Evolutionary conservation across 108 stramenopile species (phyloP).

Genomic region (Aurantiochytrium sp.): DNA sequence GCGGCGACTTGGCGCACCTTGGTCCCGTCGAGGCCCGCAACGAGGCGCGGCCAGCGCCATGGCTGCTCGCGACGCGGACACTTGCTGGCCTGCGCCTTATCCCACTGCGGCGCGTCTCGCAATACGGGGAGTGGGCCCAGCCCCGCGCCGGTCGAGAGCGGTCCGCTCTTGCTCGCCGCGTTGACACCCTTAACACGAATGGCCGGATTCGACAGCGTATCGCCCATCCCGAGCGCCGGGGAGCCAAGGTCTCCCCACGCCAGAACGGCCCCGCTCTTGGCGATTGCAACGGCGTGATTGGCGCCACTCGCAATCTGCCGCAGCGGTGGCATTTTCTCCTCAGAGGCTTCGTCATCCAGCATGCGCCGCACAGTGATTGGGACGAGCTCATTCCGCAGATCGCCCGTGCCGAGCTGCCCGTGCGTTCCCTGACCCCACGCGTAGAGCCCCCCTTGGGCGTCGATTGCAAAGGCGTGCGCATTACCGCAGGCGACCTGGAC

Average conservation of each 20-base stretch:
- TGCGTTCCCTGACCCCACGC: neutral
- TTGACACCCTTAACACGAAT: neutral
- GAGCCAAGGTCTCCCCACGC: neutral
- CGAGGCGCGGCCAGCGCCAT: neutral
- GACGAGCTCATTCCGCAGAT: neutral
- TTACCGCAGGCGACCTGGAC: neutral
- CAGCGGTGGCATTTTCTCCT: neutral
- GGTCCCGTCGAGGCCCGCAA: neutral
- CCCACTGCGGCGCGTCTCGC: neutral
- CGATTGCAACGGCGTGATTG: neutral
- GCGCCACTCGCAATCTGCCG: neutral
- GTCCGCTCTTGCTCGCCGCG: neutral
- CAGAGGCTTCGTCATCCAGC: neutral
- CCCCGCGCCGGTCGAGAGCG: neutral
- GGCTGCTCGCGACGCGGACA: neutral
- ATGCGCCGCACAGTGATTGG: neutral
- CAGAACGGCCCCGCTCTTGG: neutral
- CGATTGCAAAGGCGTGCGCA: neutral
- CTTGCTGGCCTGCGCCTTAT: neutral
- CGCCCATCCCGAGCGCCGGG: neutral
- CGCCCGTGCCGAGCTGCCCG: neutral
- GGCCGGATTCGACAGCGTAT: neutral
- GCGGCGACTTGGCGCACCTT: neutral
- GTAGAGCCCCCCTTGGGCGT: neutral
- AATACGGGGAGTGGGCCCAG: neutral